Evolutionary conservation across 2,329 filamentous ascomycete genomes (phyloP), one percentile per base, ranked within the genome.

Genomic region (Dendrostoma leiphaemia): DNA sequence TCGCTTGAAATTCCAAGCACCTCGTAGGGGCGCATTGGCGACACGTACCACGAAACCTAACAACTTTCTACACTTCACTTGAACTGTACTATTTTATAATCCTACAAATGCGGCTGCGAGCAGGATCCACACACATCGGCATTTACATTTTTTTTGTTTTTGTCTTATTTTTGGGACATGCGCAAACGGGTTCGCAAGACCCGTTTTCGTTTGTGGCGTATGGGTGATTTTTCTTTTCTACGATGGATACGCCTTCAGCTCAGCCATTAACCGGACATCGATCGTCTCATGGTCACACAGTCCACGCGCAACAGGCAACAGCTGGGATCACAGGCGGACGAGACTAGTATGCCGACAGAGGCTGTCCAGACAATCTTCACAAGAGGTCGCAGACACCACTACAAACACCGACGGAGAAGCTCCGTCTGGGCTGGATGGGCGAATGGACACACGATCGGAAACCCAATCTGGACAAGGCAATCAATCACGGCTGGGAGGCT

Each of bases 341-440:
- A n/a, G n/a, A n/a, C n/a, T n/a, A n/a, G n/a, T n/a, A n/a, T n/a
- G n/a, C n/a, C n/a, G n/a, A n/a, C n/a, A n/a, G n/a, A n/a, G n/a
- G n/a, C n/a, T n/a, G n/a, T n/a, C n/a, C n/a, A n/a, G n/a, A n/a
- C n/a, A n/a, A 17, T 19, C 32, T 6, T 46, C 19, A 32, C 28
- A 19, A 46, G 7, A 10, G n/a, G 44, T 13, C 19, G 12, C 34
- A 26, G 24, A 41, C 12, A 28, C 21, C 15, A 19, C 28, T 19
- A 31, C 12, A 40, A 19, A 35, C 19, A 37, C 19, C 15, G 12
- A 34, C 35, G 32, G 15, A 54, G 17, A 50, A 49, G 49, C 45
- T 54, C 55, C 46, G 55, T 51, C 55, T 54, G 55, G 55, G 41
- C 55, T 57, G 55, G 51, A 54, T 47, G 51, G 37, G 43, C 9